A percentile compares a stretch with the other conserved stretches of the same genome.
phyloP scores from a whole-genome alignment of 2,329 filamentous ascomycete species.

The Colletotrichum lentis region DNA sequence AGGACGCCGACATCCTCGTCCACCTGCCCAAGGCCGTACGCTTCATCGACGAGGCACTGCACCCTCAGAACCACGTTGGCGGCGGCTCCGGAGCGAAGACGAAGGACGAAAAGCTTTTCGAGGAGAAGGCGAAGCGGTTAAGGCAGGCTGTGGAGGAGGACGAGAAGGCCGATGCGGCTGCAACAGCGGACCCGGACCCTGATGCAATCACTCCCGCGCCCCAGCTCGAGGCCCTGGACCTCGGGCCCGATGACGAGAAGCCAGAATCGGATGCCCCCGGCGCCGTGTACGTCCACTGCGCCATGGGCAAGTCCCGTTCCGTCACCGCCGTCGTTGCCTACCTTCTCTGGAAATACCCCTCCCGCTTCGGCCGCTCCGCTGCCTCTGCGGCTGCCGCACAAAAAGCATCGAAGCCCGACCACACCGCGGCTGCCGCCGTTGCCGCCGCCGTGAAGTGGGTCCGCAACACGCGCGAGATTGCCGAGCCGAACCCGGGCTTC shows the following conservation, averaged over 20 bases:
- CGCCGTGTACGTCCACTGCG: constrained; percentile 73
- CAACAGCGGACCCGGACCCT: constrained; percentile 17
- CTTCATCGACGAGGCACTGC: constrained; percentile 83
- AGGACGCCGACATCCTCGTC: constrained; percentile 85
- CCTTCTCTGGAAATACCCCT: constrained; percentile 73
- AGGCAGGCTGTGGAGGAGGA: constrained; percentile 25
- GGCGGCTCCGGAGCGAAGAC: too few relatives aligned
- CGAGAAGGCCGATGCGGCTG: not conserved
- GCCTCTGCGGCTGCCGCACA: constrained; percentile 51
- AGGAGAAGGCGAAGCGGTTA: constrained; percentile 23
- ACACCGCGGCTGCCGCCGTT: constrained; percentile 55
- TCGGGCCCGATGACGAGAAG: constrained; percentile 29
- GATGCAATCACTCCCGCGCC: constrained; percentile 30
- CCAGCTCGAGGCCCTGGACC: constrained; percentile 25
- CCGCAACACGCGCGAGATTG: constrained; percentile 75
- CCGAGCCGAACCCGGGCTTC: constrained; percentile 91
- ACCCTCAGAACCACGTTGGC: constrained; percentile 33
- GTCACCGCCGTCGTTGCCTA: constrained; percentile 86
- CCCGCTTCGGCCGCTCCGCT: constrained; percentile 56
- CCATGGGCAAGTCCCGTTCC: constrained; percentile 95
- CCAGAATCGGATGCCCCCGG: constrained; percentile 42
- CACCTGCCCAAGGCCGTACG: constrained; percentile 80
- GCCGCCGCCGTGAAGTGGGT: constrained; percentile 73
- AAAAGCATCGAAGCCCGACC: constrained; percentile 33
- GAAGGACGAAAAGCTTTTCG: too few relatives aligned